Conservation (phyloP, 352 stramenopile species). For the Phytophthora agathidicida region DNA sequence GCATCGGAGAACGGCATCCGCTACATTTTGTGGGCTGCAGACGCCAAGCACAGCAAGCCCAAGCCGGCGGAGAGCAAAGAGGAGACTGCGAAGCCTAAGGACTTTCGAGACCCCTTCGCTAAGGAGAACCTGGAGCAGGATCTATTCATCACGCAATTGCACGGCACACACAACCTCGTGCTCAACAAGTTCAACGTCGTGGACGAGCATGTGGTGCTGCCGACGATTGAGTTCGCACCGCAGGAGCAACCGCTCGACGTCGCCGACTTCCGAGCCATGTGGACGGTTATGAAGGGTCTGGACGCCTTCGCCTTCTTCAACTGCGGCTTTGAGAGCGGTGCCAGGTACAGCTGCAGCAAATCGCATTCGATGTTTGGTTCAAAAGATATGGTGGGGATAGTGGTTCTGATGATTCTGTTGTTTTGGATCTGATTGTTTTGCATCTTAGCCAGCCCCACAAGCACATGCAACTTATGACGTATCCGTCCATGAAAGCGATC, state of each 20-base stretch:
- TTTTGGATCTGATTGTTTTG: too few species aligned
- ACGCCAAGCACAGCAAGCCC: conserved; percentile 48
- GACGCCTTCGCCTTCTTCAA: conserved; percentile 88
- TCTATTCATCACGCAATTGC: conserved; percentile 65
- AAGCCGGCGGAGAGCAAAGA: conserved; percentile 6
- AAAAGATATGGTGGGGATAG: not conserved
- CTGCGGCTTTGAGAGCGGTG: conserved; percentile 81
- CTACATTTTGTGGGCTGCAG: conserved; percentile 66
- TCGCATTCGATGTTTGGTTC: not conserved
- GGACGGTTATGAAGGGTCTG: conserved; percentile 70
- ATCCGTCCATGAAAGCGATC: conserved; percentile 69
- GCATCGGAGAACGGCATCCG: conserved; percentile 37
- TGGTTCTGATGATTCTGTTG: conserved; percentile 7
- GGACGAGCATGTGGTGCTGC: conserved; percentile 80
- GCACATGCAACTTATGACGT: conserved; percentile 89
- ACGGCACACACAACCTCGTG: conserved; percentile 80
- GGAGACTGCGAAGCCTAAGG: conserved; percentile 13
- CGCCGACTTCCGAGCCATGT: conserved; percentile 71
- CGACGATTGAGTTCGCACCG: conserved; percentile 72
- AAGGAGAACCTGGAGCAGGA: conserved; percentile 75
- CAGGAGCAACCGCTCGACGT: conserved; percentile 61
- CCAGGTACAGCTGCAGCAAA: too few species aligned
- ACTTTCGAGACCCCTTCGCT: conserved; percentile 75
- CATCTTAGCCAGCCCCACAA: conserved; percentile 77
- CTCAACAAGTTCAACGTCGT: conserved; percentile 87